Evolutionary conservation across 1,284 basidiomycete genomes (phyloP).

Genomic region (Agroathelia rolfsii): DNA sequence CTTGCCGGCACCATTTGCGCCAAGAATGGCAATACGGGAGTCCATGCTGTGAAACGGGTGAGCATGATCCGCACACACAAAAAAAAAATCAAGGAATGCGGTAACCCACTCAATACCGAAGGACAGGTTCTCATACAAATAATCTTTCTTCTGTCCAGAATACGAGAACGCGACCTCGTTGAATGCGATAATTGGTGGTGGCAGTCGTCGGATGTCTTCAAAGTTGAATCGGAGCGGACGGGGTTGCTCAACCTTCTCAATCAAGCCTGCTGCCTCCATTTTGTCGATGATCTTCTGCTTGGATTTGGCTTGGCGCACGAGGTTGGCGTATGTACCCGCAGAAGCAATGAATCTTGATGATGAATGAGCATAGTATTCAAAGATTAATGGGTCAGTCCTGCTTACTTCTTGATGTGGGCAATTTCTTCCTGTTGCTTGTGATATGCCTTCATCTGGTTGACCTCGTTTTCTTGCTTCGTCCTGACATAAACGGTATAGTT

Average conservation of each 20-base stretch:
- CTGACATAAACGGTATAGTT: constrained; percentile 96
- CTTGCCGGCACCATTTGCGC: constrained; percentile 97
- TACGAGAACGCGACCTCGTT: constrained; percentile 92
- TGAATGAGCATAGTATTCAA: constrained; percentile 3
- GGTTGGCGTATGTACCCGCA: constrained; percentile 97
- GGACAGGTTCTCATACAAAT: constrained; percentile 79
- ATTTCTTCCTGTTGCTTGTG: constrained; percentile 98
- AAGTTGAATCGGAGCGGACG: constrained; percentile 88
- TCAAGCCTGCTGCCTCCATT: constrained; percentile 98
- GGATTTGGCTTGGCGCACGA: constrained; percentile 97
- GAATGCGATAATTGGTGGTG: constrained; percentile 96
- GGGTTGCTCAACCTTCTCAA: constrained; percentile 78
- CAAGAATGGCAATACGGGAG: constrained; percentile 92
- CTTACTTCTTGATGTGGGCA: constrained; percentile 90
- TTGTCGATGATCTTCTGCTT: constrained; percentile 99
- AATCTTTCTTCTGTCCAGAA: constrained; percentile 82
- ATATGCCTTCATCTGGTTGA: constrained; percentile 99
- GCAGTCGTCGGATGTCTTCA: constrained; percentile 88
- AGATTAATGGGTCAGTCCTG: constrained; percentile 21
- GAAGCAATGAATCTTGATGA: constrained; percentile 82
- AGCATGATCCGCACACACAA: constrained; percentile 8
- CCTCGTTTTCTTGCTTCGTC: constrained; percentile 95
- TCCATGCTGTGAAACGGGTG: constrained; percentile 61
- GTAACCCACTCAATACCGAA: constrained; percentile 88
- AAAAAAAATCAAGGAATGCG: constrained; percentile 25